These are phyloP conservation scores for Schizonepeta tenuifolia DNA, from an alignment of 257 asterid species.

Conservation along the genomic window DNA sequence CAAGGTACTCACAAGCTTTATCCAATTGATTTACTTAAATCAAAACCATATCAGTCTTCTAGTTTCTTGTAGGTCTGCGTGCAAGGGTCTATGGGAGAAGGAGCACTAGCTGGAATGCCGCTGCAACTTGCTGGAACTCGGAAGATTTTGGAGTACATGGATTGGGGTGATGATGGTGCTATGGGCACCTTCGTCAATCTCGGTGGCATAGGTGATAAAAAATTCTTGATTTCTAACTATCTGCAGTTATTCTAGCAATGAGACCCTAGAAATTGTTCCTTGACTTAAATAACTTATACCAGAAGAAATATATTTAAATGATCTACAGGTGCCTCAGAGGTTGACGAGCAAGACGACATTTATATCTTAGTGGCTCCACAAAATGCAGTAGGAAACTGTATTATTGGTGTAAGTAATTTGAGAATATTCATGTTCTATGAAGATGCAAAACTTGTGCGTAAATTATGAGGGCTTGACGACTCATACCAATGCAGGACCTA, in stretches of 20 bases:
- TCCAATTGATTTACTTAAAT: not conserved
- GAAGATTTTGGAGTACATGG: conserved; percentile 95
- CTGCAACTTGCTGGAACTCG: conserved; percentile 92
- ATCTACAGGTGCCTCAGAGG: conserved; percentile 83
- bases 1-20: conserved; percentile 53
- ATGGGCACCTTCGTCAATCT: conserved; percentile 77
- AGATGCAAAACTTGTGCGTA: conserved; percentile 23
- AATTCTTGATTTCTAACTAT: not conserved
- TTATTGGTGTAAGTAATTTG: conserved; percentile 71
- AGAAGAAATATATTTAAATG: conserved; percentile 20
- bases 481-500: conserved; percentile 65
- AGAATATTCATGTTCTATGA: conserved; percentile 8
- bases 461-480: conserved; percentile 20
- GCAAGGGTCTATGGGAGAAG: conserved; percentile 98
- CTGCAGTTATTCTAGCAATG: not conserved
- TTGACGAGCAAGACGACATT: conserved; percentile 85
- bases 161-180: conserved; percentile 94
- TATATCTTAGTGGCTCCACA: conserved; percentile 97
- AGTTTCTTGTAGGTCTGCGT: conserved; percentile 73
- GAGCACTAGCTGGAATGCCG: conserved; percentile 95
- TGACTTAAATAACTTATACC: not conserved
- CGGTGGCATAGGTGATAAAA: conserved; percentile 77
- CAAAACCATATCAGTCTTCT: conserved; percentile 19
- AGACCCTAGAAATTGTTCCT: not conserved
- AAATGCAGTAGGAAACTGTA: conserved; percentile 94